A percentile compares a stretch with the other conserved stretches of the same genome.
Evolutionary conservation across 1,139 yeast genomes (phyloP).

Genomic region (Magnusiomyces suaveolens): DNA sequence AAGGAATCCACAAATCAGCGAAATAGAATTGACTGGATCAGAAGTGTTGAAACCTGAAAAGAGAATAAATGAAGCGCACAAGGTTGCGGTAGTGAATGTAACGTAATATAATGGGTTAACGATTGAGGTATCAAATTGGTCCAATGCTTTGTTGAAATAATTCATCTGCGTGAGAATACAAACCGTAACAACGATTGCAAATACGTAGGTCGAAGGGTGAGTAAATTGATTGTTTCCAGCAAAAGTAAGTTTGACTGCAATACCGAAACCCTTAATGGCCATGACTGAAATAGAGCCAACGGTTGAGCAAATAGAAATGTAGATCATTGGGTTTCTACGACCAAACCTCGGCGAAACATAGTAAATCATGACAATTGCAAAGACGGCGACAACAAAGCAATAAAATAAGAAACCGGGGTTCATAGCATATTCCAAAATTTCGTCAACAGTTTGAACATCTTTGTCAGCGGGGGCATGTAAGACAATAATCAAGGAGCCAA

Average conservation of each 20-base stretch:
- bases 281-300: conserved; percentile 89
- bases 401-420: conserved; percentile 73
- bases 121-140: conserved; percentile 85
- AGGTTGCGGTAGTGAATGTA: conserved; percentile 81
- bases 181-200: conserved; percentile 64
- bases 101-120: conserved; percentile 89
- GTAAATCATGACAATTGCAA: conserved; percentile 71
- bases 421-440: conserved; percentile 69
- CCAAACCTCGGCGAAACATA: conserved; percentile 78
- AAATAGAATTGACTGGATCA: conserved; percentile 68
- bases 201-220: conserved; percentile 73
- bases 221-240: conserved; percentile 86
- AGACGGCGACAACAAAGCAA: conserved; percentile 49
- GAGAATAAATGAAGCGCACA: conserved; percentile 75
- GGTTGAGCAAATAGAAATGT: conserved; percentile 78
- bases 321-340: conserved; percentile 75
- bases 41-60: conserved; percentile 85
- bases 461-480: conserved; percentile 91
- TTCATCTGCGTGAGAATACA: conserved; percentile 90
- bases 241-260: conserved; percentile 76
- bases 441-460: conserved; percentile 82
- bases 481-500: conserved; percentile 85
- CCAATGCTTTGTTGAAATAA: conserved; percentile 85
- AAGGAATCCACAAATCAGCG: conserved; percentile 78
- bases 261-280: conserved; percentile 89